Evolutionary conservation across 2,329 filamentous ascomycete genomes (phyloP), one percentile per base, ranked within the genome.

Genomic region (Lecanosticta acicola): DNA sequence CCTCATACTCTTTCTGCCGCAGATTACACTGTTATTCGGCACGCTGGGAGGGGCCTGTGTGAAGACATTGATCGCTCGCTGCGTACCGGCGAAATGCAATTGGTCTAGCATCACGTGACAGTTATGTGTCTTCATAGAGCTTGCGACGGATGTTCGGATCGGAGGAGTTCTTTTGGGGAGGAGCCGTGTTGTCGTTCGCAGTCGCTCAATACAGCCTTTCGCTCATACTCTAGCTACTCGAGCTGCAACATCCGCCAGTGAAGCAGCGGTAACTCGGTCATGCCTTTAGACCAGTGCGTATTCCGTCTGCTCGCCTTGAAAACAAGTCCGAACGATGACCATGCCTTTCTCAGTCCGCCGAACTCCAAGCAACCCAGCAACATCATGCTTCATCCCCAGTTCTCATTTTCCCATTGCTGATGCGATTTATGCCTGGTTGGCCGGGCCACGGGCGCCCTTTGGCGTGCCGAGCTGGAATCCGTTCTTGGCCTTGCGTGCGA

Each of bases 401-500:
- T 32, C 13, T 20, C 38, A 41, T 21, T 17, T 39, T 39, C 18
- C 17, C 21, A 5, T 39, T 39, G 17, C 19, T 17, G 37, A 39
- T 39, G 37, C 39, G 26, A 41, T 41, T 34, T 41, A 41, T 37
- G 35, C 35, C 39, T 41, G 39, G 39, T 42, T 50, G 41, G 52
- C 46, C 38, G 60, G 52, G 66, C 85, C 87, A 62, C 84, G 83
- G 63, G 89, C 78, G 68, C 83, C 85, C 79, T 94, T 90, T 70
- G 89, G 89, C 64, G 79, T 74, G 70, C 93, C 93, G 63, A 76
- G 81, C 79, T 87, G 91, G 87, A 98, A 98, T 66, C 89, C 90
- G 78, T 98, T 98, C 80, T 85, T 88, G 84, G 95, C 95, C 77
- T 83, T 83, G 73, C 93, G 85, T 70, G 89, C 79, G 71, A 98